These are phyloP conservation scores for Trametes maxima DNA, from an alignment of 768 basidiomycete genomes.

Conservation along the genomic window DNA sequence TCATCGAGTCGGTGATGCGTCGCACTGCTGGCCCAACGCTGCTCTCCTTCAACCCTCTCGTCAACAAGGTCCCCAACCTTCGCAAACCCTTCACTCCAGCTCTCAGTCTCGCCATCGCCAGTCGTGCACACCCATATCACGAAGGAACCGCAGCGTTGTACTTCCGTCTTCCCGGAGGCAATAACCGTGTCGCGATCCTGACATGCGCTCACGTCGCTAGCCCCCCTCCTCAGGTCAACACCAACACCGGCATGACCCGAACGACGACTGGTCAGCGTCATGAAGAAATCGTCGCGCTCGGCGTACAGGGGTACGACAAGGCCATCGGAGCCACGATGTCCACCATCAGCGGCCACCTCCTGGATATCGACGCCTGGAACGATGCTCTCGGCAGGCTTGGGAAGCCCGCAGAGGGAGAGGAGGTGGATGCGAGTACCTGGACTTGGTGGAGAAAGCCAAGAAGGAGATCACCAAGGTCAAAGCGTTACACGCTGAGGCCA, in stretches of 20 bases:
- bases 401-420: constrained; percentile 28
- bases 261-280: constrained; percentile 3
- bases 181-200: constrained; percentile 32
- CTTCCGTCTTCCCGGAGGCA: constrained; percentile 32
- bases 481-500: constrained; percentile 33
- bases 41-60: no score
- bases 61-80: no score
- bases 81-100: no score
- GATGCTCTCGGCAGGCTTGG: constrained; percentile 27
- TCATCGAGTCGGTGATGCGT: no score
- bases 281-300: neutral
- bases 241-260: constrained; percentile 25
- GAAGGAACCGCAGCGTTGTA: constrained; percentile 37
- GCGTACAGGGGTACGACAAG: neutral
- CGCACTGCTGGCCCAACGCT: no score
- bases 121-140: no score
- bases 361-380: constrained; percentile 25
- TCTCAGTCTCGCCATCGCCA: no score
- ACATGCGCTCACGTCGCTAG: constrained; percentile 38
- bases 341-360: neutral
- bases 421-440: neutral
- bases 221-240: constrained; percentile 33
- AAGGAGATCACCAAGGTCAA: constrained; percentile 23
- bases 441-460: neutral
- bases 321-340: neutral